These are phyloP conservation scores for Dentipellis fragilis DNA, from an alignment of 768 basidiomycete genomes.

Conservation along the genomic window DNA sequence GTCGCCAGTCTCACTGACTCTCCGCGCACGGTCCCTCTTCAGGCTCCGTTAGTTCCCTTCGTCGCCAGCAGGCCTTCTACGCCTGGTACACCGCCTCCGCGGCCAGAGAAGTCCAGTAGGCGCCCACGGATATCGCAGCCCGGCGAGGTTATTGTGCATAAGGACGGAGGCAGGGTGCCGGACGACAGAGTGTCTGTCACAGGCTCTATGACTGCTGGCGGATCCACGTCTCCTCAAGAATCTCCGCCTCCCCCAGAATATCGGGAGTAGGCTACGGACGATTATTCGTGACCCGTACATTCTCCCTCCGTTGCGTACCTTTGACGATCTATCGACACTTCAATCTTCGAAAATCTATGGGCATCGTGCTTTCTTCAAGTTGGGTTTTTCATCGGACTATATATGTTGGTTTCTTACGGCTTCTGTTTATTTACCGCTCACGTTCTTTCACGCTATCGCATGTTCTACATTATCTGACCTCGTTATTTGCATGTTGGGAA, in stretches of 20 bases:
- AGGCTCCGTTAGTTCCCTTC: neutral
- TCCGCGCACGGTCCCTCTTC: neutral
- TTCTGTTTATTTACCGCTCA: no score
- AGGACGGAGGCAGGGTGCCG: neutral
- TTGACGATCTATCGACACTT: no score
- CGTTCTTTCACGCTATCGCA: no score
- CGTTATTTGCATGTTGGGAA: no score
- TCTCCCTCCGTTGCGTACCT: no score
- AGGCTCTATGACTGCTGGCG: neutral
- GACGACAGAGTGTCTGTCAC: neutral
- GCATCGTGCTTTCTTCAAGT: no score
- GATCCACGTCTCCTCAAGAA: neutral
- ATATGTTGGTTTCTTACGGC: no score
- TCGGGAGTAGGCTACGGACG: neutral
- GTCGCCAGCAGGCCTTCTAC: neutral
- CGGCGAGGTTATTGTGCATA: neutral
- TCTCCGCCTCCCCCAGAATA: neutral
- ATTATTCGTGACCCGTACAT: no score
- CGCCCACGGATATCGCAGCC: neutral
- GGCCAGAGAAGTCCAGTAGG: neutral
- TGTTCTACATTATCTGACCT: no score
- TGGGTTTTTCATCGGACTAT: no score
- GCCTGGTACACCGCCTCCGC: neutral
- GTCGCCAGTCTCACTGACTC: neutral
- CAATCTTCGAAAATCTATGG: no score